Evolutionary conservation across 768 basidiomycete species (phyloP).

Genomic region (Hirschioporus abietinus): DNA sequence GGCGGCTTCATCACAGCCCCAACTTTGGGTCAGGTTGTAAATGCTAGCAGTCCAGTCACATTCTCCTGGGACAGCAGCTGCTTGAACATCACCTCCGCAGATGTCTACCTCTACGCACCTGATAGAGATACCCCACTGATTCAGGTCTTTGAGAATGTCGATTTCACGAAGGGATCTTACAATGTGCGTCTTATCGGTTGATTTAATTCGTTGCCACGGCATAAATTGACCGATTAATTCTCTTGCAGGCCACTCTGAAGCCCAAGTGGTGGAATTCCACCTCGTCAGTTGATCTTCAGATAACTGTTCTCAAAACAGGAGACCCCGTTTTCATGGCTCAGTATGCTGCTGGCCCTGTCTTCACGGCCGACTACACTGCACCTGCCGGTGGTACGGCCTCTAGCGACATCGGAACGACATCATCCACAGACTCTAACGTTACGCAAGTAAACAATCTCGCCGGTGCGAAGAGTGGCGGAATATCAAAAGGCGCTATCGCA

Average conservation of each 20-base stretch:
- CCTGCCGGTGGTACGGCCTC: conserved; percentile 33
- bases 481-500: conserved; percentile 54
- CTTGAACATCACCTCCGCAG: conserved; percentile 36
- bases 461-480: conserved; percentile 23
- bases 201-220: background rate
- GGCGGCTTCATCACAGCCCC: conserved; percentile 64
- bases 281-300: conserved; percentile 42
- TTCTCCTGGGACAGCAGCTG: conserved; percentile 66
- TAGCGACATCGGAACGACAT: conserved; percentile 35
- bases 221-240: background rate
- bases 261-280: conserved; percentile 73
- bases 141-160: conserved; percentile 54
- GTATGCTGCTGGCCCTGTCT: conserved; percentile 63
- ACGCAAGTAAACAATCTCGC: conserved; percentile 29
- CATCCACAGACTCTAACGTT: conserved; percentile 34
- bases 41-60: conserved; percentile 43
- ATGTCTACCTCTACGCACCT: conserved; percentile 66
- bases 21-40: conserved; percentile 37
- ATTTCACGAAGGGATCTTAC: conserved; percentile 43
- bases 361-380: conserved; percentile 55
- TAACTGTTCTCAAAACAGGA: conserved; percentile 51
- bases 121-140: conserved; percentile 35
- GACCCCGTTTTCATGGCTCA: conserved; percentile 44
- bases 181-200: conserved; percentile 11
- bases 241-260: conserved; percentile 35